Evolutionary conservation across 75 land plant species (phyloP), one percentile per base, ranked within the genome.

Genomic region (Azolla pinnata): DNA sequence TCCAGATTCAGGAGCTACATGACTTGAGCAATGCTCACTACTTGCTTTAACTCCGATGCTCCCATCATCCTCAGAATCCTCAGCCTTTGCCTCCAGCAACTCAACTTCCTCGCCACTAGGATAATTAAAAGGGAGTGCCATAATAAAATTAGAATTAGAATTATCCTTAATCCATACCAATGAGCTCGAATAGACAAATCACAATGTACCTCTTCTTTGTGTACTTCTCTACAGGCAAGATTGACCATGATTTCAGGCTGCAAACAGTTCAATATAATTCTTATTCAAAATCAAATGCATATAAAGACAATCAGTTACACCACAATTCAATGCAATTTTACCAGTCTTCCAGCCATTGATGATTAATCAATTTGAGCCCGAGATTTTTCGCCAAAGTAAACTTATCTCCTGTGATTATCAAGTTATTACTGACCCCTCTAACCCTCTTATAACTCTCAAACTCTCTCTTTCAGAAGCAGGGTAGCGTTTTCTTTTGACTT

Each of bases 271-370:
- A 30, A 17, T 5, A 59, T 48, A 29, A 34, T 10, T 12, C 16
- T 12, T n/a, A 24, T 14, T 21, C 2, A 9, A 47, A 48, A n/a
- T n/a, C n/a, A n/a, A n/a, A n/a, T n/a, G n/a, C n/a, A n/a, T n/a
- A n/a, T n/a, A n/a, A n/a, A n/a, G n/a, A n/a, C n/a, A n/a, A n/a
- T n/a, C n/a, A n/a, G n/a, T n/a, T n/a, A n/a, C n/a, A n/a, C n/a
- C n/a, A n/a, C n/a, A n/a, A n/a, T n/a, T n/a, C n/a, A n/a, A n/a
- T n/a, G n/a, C n/a, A n/a, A 12, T 10, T 21, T 26, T 72, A 85
- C 89, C 89, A 79, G 44, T 88, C 90, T 68, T 88, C 90, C 47
- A 88, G 60, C 95, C 95, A 88, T 9, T 65, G 75, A 52, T 88
- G 90, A 62, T 85, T 88, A 17, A 88, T 79, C 31, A 88, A 79